These are phyloP conservation scores for Tanacetum coccineum DNA, from an alignment of 129 eudicot species.

Conservation along the genomic window DNA sequence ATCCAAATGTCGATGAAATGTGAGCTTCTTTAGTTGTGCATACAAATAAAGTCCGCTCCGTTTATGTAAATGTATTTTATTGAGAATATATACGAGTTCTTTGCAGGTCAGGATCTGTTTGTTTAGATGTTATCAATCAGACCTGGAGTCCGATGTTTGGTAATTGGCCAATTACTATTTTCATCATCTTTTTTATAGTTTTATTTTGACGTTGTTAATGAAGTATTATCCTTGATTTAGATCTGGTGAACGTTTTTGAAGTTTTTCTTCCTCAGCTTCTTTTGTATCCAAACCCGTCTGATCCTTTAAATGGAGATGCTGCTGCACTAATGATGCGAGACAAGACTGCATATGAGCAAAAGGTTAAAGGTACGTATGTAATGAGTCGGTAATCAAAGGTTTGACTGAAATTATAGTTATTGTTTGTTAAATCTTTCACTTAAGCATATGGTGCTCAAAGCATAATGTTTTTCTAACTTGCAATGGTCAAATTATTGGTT, in stretches of 20 bases:
- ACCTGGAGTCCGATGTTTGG: slow-evolving; percentile 70
- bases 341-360: slow-evolving; percentile 57
- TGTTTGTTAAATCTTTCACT: no score
- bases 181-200: neutral
- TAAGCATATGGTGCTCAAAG: neutral
- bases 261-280: slow-evolving; percentile 96
- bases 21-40: slow-evolving; percentile 32
- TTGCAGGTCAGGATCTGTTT: slow-evolving; percentile 96
- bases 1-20: slow-evolving; percentile 95
- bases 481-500: neutral
- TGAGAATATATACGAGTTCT: neutral
- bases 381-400: neutral
- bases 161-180: slow-evolving; percentile 8
- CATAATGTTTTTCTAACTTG: neutral
- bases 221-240: slow-evolving; percentile 29
- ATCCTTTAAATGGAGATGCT: slow-evolving; percentile 92
- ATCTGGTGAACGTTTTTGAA: slow-evolving; percentile 90
- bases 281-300: slow-evolving; percentile 91
- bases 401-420: no score
- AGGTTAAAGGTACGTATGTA: slow-evolving; percentile 63
- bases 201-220: neutral
- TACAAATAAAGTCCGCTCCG: neutral
- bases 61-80: neutral
- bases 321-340: slow-evolving; percentile 97
- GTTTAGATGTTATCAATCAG: slow-evolving; percentile 91